Percentiles rank a stretch among this genome's conserved stretches.
Evolutionary conservation across 306 rosid species (phyloP).

Genomic region (Dryas alaskensis): DNA sequence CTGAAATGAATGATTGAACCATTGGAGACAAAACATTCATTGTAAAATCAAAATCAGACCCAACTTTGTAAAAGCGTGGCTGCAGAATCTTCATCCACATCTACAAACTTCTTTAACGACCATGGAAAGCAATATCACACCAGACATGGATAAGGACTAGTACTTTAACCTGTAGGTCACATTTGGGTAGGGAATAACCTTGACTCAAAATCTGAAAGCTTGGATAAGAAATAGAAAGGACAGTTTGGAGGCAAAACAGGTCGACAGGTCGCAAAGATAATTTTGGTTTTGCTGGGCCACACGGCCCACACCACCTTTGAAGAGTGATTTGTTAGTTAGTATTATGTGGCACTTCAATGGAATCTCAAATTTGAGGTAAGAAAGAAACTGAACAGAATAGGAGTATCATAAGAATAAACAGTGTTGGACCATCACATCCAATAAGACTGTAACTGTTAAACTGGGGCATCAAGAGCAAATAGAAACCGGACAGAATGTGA

Average conservation of each 20-base stretch:
- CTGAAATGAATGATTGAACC: neutral
- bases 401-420: neutral
- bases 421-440: too few species aligned
- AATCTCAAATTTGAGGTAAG: slow-evolving; percentile 10
- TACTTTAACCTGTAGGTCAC: slow-evolving; percentile 16
- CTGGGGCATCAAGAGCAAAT: too few species aligned
- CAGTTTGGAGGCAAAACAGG: slow-evolving; percentile 35
- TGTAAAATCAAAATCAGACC: slow-evolving; percentile 11
- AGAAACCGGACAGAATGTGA: too few species aligned
- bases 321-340: slow-evolving; percentile 30
- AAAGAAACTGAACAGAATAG: slow-evolving; percentile 25
- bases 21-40: slow-evolving; percentile 7
- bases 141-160: slow-evolving; percentile 35
- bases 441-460: too few species aligned
- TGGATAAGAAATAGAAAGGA: slow-evolving; percentile 43
- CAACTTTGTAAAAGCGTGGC: slow-evolving; percentile 10
- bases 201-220: slow-evolving; percentile 18
- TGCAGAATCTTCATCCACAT: slow-evolving; percentile 10
- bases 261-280: slow-evolving; percentile 28
- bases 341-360: slow-evolving; percentile 25
- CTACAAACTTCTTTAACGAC: slow-evolving; percentile 24
- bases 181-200: slow-evolving; percentile 21
- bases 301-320: slow-evolving; percentile 38
- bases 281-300: slow-evolving; percentile 37
- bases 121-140: slow-evolving; percentile 26